These are phyloP conservation scores for Somion occarium DNA, from an alignment of 1,284 basidiomycete genomes.

Conservation along the genomic window DNA sequence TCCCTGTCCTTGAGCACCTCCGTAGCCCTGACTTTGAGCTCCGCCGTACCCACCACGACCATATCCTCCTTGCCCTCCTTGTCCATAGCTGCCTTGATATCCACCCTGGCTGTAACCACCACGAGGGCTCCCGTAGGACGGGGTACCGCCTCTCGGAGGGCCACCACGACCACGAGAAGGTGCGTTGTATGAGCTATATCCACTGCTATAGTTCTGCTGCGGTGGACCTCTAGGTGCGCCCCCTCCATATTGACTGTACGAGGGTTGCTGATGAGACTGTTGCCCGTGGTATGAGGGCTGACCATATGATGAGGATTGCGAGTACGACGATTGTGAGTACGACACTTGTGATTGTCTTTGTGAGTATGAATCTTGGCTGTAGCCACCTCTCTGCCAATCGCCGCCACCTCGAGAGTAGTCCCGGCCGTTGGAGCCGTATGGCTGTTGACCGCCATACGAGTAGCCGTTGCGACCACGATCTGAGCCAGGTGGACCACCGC, in stretches of 20 bases:
- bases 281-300: constrained; percentile 1
- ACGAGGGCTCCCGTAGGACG: constrained; percentile 4
- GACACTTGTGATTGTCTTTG: not conserved
- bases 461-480: constrained; percentile 10
- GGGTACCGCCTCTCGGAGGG: constrained; percentile 5
- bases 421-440: constrained; percentile 13
- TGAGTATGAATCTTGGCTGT: constrained; percentile 7
- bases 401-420: constrained; percentile 16
- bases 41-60: constrained; percentile 11
- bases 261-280: constrained; percentile 2
- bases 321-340: constrained; percentile 9
- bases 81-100: constrained; percentile 1
- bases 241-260: constrained; percentile 3
- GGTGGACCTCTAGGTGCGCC: constrained; percentile 6
- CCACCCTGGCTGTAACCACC: constrained; percentile 6
- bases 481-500: constrained; percentile 20
- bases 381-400: constrained; percentile 12
- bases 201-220: not conserved
- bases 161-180: constrained; percentile 10
- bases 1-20: constrained; percentile 18
- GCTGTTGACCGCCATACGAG: constrained; percentile 8
- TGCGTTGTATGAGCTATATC: constrained; percentile 4
- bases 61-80: constrained; percentile 12
- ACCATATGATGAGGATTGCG: constrained; percentile 13
- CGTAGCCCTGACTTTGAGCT: constrained; percentile 4